These are phyloP conservation scores for Salix suchowensis DNA, from an alignment of 345 rosid species.

Conservation along the genomic window DNA sequence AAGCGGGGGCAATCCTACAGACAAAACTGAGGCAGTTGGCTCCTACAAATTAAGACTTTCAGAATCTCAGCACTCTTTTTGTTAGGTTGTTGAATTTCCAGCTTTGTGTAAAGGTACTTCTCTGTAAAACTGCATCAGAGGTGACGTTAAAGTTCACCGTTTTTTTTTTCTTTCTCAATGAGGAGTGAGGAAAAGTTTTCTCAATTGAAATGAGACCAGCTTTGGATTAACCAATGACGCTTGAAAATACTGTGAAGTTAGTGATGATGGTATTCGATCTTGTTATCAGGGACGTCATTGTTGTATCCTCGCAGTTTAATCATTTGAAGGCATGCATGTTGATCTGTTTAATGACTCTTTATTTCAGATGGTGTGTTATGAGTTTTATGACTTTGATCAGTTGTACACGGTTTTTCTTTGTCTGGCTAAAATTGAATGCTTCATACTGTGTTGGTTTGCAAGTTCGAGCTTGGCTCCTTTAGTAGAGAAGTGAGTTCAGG, in stretches of 20 bases:
- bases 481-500: no score
- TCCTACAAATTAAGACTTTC: constrained; percentile 13
- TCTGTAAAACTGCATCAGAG: background rate
- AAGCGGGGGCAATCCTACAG: constrained; percentile 69
- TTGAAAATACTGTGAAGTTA: background rate
- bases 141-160: background rate
- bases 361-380: background rate
- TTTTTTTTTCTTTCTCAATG: background rate
- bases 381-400: background rate
- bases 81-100: background rate
- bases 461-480: no score
- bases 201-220: background rate
- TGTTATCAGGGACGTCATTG: background rate
- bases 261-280: background rate
- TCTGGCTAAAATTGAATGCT: background rate
- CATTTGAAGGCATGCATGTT: background rate
- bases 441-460: background rate
- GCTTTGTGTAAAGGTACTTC: background rate
- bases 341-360: background rate
- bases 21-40: constrained; percentile 59
- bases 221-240: background rate
- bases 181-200: background rate
- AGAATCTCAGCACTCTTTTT: background rate
- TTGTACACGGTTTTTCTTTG: background rate
- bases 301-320: background rate